Evolutionary conservation across 805 yeast species (phyloP), one percentile per base, ranked within the genome.

Genomic region (Wickerhamiella occidentalis): DNA sequence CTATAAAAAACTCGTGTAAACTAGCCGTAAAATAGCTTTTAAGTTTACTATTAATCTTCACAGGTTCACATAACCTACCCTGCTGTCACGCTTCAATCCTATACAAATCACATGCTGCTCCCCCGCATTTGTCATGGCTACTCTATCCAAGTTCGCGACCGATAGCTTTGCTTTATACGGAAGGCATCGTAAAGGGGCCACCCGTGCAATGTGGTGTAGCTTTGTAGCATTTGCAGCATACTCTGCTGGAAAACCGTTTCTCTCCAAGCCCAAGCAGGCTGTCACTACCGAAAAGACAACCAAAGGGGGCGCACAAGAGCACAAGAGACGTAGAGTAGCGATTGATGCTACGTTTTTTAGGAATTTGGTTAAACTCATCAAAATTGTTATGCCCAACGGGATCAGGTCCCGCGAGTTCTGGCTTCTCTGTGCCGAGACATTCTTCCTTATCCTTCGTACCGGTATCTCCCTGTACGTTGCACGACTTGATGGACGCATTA

Each of bases 391-490:
- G 21, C 70, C 71, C 0, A 52, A 57, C 11, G 61, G 66, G 21
- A 35, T 60, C 17, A 36, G 47, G 26, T 56, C 63, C 30, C 54
- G 56, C 30, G 68, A 66, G 50, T 61, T 68, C 40, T 57, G 63
- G 60, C 54, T 64, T 37, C 59, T 84, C 33, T 52, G 62, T 0
- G 55, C 74, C 0, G 90, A 85, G 63, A 65, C 85, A 5, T 60
- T 69, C 0, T 68, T 85, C 22, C 69, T 88, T 41, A 72, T 83
- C 2, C 55, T 74, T 3, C 73, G 95, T 55, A 90, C 95, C 0
- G 63, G 80, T 21, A 66, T 88, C 23, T 81, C 95, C 2, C 71
- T 88, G 43, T 79, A 80, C 58, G 88, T 87, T 13, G 96, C 96
- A 5, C 76, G 81, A 11, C 70, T 88, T 51, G 96, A 88, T 64